Conservation (phyloP, 306 rosid species). For the Sphenostylis stenocarpa region DNA sequence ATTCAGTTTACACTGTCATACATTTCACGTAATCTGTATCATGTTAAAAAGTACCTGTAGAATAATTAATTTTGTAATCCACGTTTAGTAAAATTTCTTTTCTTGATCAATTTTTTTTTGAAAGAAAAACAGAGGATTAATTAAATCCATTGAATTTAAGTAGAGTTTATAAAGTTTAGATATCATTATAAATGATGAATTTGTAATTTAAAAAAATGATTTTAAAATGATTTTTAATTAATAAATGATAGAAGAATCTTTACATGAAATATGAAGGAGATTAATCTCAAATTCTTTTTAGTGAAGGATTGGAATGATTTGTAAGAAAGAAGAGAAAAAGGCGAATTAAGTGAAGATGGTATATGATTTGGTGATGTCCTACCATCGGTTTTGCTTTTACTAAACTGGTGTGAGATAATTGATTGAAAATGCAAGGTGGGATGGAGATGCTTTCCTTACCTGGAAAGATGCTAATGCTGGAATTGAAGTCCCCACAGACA, state of each 20-base stretch:
- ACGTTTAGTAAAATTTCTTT: too few relatives aligned
- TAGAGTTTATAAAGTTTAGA: too few relatives aligned
- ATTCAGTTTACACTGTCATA: neutral
- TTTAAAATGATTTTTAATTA: too few relatives aligned
- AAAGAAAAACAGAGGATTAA: too few relatives aligned
- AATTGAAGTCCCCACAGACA: constrained; percentile 40
- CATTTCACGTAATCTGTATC: neutral
- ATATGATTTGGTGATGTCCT: neutral
- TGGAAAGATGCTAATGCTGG: constrained; percentile 32
- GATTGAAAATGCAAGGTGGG: constrained; percentile 23
- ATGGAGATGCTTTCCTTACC: constrained; percentile 15
- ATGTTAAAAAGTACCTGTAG: neutral
- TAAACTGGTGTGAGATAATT: constrained; percentile 10
- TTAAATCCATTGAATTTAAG: too few relatives aligned
- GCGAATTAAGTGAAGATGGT: neutral
- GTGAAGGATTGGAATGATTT: too few relatives aligned
- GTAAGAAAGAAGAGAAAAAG: neutral
- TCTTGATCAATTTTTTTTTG: too few relatives aligned
- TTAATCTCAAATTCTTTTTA: too few relatives aligned
- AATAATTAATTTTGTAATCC: too few relatives aligned
- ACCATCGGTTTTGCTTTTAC: neutral
- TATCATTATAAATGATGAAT: neutral
- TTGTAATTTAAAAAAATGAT: too few relatives aligned
- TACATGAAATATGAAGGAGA: too few relatives aligned
- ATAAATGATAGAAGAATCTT: too few relatives aligned